Base-by-base conservation (phyloP, 2,329 filamentous ascomycete species). In the Proliferodiscus dingleyae region DNA sequence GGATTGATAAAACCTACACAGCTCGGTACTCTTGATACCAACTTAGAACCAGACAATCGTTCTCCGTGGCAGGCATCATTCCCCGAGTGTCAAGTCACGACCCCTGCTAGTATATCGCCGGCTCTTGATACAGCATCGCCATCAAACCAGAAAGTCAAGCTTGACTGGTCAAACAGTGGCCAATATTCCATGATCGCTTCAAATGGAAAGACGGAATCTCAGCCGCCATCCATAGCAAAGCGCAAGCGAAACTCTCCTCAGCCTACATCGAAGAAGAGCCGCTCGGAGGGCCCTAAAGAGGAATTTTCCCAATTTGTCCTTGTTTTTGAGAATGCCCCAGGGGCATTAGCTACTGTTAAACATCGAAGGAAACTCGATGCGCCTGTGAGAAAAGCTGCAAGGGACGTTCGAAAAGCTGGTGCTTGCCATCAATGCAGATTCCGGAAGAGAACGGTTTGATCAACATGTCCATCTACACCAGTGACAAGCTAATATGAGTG, bases 351-450 rank as follows among this genome's bases (percentile, higher is more conserved):
- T 15, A 36, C 46, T 10, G 50, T 57, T 15, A 57, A 57, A 36
- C 50, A 50, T 22, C 30, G 55, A 19, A 40, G 46, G 30, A 57
- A 54, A 30, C 43, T 57, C 9, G 55, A 57, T 47, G 55, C 46
- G 26, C 50, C 55, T 18, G 55, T 57, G 5, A 50, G 53, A 16
- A 57, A 57, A 36, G 53, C 55, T 10, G 55, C 55, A 34, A 51
- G 49, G 30, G 55, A 55, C 32, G 58, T 61, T 9, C 49, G 58
- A 15, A 59, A 51, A 22, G 55, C 58, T 13, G 58, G 58, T 21
- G 58, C 58, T 42, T 61, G 58, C 33, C 54, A 59, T 45, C 57
- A 59, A 41, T 61, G 58, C 43, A 52, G 58, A 22, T 60, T 58
- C 37, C 49, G 57, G 26, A 61, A 59, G 43, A 45, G 57, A 46